These are phyloP conservation scores for Venustampulla echinocandica DNA, from an alignment of 495 filamentous ascomycete genomes.

Conservation along the genomic window DNA sequence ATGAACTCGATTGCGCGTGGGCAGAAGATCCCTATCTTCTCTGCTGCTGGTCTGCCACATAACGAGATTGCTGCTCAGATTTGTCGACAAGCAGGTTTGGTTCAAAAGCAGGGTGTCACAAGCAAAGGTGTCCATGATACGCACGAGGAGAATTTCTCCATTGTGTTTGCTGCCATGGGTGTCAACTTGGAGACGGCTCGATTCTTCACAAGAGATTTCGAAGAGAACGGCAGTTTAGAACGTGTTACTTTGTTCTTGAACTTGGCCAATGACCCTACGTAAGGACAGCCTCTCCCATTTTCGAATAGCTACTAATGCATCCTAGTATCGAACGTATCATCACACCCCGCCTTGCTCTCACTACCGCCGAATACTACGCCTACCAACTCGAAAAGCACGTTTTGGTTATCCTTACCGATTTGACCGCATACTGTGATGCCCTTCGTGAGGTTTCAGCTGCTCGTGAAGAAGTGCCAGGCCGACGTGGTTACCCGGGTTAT, in stretches of 20 bases:
- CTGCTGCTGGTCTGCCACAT: constrained; percentile 93
- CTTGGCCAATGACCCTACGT: constrained; percentile 98
- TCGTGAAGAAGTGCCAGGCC: constrained; percentile 97
- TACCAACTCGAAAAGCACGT: constrained; percentile 99
- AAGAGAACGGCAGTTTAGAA: constrained; percentile 98
- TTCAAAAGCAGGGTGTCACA: constrained; percentile 61
- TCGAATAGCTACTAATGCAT: constrained; percentile 19
- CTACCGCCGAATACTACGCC: constrained; percentile 98
- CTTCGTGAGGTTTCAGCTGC: constrained; percentile 97
- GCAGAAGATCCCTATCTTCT: constrained; percentile 99
- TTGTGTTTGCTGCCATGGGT: constrained; percentile 99
- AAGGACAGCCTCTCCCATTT: constrained; percentile 25
- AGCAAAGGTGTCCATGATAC: constrained; percentile 95
- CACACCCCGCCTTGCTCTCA: constrained; percentile 95
- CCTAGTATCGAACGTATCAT: constrained; percentile 97
- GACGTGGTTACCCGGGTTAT: constrained; percentile 99
- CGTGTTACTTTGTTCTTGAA: constrained; percentile 96
- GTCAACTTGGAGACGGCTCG: constrained; percentile 98
- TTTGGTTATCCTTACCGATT: constrained; percentile 93
- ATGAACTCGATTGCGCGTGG: constrained; percentile 99
- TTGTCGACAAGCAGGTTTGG: constrained; percentile 89
- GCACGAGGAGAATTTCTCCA: constrained; percentile 98
- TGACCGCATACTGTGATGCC: constrained; percentile 97
- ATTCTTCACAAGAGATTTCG: constrained; percentile 98
- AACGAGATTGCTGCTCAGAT: constrained; percentile 99